A percentile compares a stretch with the other conserved stretches of the same genome.
These are phyloP conservation scores for Pleurotus citrinopileatus DNA, from an alignment of 768 basidiomycete genomes.

Conservation along the genomic window DNA sequence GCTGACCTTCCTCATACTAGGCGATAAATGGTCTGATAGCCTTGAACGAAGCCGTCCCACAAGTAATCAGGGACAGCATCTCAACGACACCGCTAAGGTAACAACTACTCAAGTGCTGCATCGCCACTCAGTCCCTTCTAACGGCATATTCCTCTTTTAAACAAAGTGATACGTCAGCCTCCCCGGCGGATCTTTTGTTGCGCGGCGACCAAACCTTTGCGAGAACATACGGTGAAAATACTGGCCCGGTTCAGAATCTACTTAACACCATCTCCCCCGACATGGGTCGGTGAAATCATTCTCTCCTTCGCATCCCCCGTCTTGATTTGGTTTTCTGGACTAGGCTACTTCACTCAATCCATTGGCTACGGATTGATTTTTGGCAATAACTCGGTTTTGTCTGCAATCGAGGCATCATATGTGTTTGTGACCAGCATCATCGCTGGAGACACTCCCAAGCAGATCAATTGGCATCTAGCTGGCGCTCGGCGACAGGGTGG, in stretches of 20 bases:
- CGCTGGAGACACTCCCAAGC: constrained; percentile 57
- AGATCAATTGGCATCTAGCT: constrained; percentile 64
- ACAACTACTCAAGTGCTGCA: constrained; percentile 43
- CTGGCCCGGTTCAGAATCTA: constrained; percentile 40
- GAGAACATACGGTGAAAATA: constrained; percentile 54
- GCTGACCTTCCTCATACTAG: too few relatives aligned
- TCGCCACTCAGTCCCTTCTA: not conserved
- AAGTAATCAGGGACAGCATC: constrained; percentile 41
- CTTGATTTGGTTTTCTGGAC: not conserved
- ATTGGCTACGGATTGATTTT: constrained; percentile 60
- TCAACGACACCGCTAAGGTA: constrained; percentile 14
- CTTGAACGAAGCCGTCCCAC: constrained; percentile 50
- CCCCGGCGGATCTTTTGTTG: constrained; percentile 41
- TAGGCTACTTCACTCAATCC: constrained; percentile 52
- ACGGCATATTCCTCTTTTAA: not conserved
- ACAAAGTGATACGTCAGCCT: constrained; percentile 35
- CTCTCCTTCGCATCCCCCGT: not conserved
- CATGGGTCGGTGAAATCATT: constrained; percentile 43
- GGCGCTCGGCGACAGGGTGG: constrained; percentile 57
- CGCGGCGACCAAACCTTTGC: constrained; percentile 44
- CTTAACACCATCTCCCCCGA: constrained; percentile 57
- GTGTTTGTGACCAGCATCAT: constrained; percentile 60
- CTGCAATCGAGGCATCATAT: constrained; percentile 55
- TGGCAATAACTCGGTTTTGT: constrained; percentile 42
- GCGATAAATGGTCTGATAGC: constrained; percentile 55